Evolutionary conservation across 768 basidiomycete species (phyloP).

Genomic region (Dendrothele bispora): DNA sequence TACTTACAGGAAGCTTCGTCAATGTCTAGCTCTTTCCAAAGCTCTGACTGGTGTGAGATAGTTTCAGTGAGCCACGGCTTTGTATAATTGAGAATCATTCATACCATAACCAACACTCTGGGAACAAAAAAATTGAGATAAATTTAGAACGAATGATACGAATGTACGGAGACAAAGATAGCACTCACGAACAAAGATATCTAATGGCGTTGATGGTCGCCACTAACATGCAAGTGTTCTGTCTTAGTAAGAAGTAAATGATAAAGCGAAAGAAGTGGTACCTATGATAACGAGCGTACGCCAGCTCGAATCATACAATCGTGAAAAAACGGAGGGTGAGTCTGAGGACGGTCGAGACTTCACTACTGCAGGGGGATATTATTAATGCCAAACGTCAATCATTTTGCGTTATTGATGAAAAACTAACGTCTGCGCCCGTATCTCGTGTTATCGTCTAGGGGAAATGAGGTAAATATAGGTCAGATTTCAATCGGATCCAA

Average conservation of each 20-base stretch:
- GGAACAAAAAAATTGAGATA: background rate
- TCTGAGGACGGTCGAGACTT: slow-evolving; percentile 23
- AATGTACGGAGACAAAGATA: no score
- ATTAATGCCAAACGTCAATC: background rate
- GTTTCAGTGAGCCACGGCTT: no score
- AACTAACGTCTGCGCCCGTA: slow-evolving; percentile 6
- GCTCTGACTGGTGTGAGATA: background rate
- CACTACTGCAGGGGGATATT: slow-evolving; percentile 10
- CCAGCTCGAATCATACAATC: slow-evolving; percentile 41
- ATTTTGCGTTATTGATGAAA: no score
- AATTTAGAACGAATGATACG: background rate
- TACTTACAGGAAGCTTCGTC: slow-evolving; percentile 3
- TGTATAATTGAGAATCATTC: background rate
- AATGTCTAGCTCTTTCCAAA: slow-evolving; percentile 2
- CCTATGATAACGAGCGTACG: slow-evolving; percentile 39
- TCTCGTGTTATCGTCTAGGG: slow-evolving; percentile 6
- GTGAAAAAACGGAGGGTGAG: slow-evolving; percentile 32
- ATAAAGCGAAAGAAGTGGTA: slow-evolving; percentile 15
- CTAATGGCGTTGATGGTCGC: slow-evolving; percentile 37
- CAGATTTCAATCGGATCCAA: no score
- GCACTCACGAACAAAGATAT: slow-evolving; percentile 4
- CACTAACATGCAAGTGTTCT: slow-evolving; percentile 27
- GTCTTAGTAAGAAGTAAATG: background rate
- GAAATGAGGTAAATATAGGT: background rate
- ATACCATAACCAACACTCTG: slow-evolving; percentile 3